Conservation (phyloP, 805 yeast genomes). For the Candida manassasensis region DNA sequence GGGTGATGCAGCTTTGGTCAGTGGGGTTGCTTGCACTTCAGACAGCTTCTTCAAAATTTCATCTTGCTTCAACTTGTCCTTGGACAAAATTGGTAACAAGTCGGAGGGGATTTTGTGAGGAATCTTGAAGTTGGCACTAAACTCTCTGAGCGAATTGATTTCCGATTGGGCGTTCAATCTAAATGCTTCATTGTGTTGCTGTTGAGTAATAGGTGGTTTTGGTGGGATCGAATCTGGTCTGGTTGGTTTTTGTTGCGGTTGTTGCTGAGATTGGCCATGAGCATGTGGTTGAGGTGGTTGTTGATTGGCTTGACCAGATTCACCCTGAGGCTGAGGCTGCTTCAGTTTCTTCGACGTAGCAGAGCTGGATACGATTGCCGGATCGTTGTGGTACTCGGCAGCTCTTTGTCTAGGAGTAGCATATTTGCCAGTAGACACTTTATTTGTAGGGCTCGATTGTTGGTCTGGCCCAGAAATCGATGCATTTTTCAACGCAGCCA, state of each 20-base stretch:
- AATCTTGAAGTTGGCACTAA: constrained; percentile 76
- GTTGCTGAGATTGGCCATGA: constrained; percentile 6
- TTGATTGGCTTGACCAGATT: constrained; percentile 13
- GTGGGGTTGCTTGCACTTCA: constrained; percentile 10
- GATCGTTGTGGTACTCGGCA: constrained; percentile 52
- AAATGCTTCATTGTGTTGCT: constrained; percentile 30
- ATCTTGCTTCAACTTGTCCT: constrained; percentile 61
- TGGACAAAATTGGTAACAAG: constrained; percentile 63
- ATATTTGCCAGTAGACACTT: constrained; percentile 33
- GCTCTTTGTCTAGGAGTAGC: constrained; percentile 55
- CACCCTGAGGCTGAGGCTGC: constrained; percentile 4
- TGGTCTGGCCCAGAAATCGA: constrained; percentile 14
- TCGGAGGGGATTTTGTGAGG: constrained; percentile 59
- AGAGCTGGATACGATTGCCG: constrained; percentile 59
- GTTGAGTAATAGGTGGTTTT: constrained; percentile 19
- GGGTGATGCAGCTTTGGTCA: constrained; percentile 4
- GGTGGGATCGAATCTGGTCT: constrained; percentile 32
- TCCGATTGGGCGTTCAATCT: constrained; percentile 54
- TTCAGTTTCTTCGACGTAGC: constrained; percentile 21
- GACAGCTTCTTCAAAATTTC: constrained; percentile 46
- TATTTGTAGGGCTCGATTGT: not conserved
- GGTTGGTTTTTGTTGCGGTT: constrained; percentile 5
- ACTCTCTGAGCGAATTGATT: constrained; percentile 66
- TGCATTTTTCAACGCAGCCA: constrained; percentile 42
- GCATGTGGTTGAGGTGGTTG: constrained; percentile 5